Conservation (phyloP, 169 alveolate genomes). For the Eimeria tenella region DNA sequence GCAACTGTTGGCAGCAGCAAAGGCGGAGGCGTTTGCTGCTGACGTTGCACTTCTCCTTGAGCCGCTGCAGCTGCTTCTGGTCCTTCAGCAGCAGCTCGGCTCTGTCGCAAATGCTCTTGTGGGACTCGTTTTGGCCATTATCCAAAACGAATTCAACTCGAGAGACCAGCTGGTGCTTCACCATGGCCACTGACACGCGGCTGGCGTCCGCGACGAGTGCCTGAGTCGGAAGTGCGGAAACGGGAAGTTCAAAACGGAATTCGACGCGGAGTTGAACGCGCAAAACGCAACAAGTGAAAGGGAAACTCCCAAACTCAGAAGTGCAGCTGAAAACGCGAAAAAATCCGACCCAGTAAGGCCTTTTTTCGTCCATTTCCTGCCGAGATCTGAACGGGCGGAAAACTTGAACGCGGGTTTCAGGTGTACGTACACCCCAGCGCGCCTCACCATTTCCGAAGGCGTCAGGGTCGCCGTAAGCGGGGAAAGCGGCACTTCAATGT, state of each 20-base stretch:
- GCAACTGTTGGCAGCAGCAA: too few relatives aligned
- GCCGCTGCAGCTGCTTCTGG: constrained; percentile 65
- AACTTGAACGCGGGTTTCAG: too few relatives aligned
- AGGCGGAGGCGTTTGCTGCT: not conserved
- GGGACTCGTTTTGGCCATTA: constrained; percentile 83
- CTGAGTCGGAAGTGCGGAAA: too few relatives aligned
- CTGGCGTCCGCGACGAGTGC: constrained; percentile 78
- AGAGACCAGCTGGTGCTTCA: constrained; percentile 78
- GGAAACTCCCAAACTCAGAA: not conserved
- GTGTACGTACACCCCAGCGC: too few relatives aligned
- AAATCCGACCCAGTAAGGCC: too few relatives aligned
- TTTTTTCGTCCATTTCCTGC: too few relatives aligned
- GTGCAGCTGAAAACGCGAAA: too few relatives aligned
- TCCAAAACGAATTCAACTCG: constrained; percentile 81
- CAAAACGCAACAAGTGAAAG: not conserved
- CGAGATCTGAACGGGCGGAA: too few relatives aligned
- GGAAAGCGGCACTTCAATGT: not conserved
- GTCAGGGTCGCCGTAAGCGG: not conserved
- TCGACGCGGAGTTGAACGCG: not conserved
- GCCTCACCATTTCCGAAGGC: constrained; percentile 14
- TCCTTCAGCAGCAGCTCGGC: constrained; percentile 81
- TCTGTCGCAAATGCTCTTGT: constrained; percentile 78
- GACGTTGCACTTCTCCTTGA: constrained; percentile 78
- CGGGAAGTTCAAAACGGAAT: not conserved
- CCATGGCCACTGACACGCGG: constrained; percentile 81